These are phyloP conservation scores for Takashimella koratensis DNA, from an alignment of 1,284 basidiomycete species.

Conservation along the genomic window DNA sequence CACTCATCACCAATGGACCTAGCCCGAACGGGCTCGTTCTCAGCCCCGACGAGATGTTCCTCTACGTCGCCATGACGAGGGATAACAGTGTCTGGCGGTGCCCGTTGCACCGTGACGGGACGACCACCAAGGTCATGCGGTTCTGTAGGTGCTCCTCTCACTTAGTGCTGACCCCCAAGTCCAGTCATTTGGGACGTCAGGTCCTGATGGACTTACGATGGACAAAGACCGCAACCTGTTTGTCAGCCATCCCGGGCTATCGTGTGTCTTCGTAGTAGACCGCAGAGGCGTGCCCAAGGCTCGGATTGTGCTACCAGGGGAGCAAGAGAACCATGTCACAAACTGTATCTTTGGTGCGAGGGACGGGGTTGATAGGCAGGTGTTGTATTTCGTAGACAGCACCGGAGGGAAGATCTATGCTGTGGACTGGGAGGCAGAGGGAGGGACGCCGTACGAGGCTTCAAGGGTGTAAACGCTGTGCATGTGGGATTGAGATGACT, in stretches of 20 bases:
- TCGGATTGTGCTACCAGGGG: slow-evolving; percentile 10
- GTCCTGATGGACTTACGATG: slow-evolving; percentile 18
- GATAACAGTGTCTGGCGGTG: slow-evolving; percentile 20
- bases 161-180: slow-evolving; percentile 1
- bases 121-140: slow-evolving; percentile 12
- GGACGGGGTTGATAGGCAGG: slow-evolving; percentile 6
- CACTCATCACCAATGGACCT: slow-evolving; percentile 11
- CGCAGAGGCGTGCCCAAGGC: slow-evolving; percentile 10
- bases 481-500: not conserved
- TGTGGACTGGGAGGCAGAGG: slow-evolving; percentile 15
- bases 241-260: slow-evolving; percentile 12
- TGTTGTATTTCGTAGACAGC: slow-evolving; percentile 12
- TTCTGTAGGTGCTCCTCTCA: slow-evolving; percentile 11
- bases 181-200: slow-evolving; percentile 11
- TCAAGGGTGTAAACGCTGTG: not conserved
- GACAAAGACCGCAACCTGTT: slow-evolving; percentile 16
- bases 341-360: slow-evolving; percentile 20
- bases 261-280: slow-evolving; percentile 14
- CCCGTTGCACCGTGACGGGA: slow-evolving; percentile 14
- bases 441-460: slow-evolving; percentile 6
- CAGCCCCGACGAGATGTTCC: slow-evolving; percentile 13
- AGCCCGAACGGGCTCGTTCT: slow-evolving; percentile 19
- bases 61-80: slow-evolving; percentile 20
- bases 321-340: slow-evolving; percentile 4
- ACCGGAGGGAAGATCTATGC: slow-evolving; percentile 8